phyloP scores from a whole-genome alignment of 306 rosid species.

The Canavalia ensiformis region DNA sequence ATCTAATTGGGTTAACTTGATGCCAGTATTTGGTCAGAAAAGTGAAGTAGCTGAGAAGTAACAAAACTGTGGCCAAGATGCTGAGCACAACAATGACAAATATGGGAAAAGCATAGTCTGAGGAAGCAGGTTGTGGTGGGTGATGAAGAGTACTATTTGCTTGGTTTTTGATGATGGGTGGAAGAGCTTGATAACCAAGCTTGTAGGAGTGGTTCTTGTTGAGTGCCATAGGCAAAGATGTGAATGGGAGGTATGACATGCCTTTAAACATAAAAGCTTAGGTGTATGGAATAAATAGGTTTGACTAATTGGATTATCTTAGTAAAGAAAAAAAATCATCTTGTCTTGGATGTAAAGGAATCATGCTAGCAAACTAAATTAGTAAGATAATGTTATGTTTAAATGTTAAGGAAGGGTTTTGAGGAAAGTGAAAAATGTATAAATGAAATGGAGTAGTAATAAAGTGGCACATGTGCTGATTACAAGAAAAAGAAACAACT shows the following conservation, averaged over 20 bases:
- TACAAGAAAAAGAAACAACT: conserved; percentile 37
- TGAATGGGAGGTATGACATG: conserved; percentile 36
- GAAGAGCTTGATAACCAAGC: conserved; percentile 55
- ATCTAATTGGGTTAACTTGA: conserved; percentile 56
- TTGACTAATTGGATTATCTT: conserved; percentile 29
- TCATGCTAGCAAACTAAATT: neutral
- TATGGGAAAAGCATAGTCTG: conserved; percentile 62
- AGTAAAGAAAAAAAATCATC: conserved; percentile 32
- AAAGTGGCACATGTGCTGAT: conserved; percentile 37
- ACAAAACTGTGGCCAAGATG: conserved; percentile 63
- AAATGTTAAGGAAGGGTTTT: neutral
- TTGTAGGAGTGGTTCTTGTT: conserved; percentile 48
- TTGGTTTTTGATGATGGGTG: conserved; percentile 50
- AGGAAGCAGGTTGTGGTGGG: conserved; percentile 49
- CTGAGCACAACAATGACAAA: conserved; percentile 60
- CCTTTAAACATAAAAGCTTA: conserved; percentile 14
- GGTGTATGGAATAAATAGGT: conserved; percentile 35
- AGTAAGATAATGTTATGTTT: neutral
- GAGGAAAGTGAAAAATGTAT: neutral
- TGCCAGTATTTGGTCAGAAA: conserved; percentile 61
- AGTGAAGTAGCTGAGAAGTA: conserved; percentile 62
- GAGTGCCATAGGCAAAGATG: conserved; percentile 56
- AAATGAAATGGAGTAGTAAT: conserved; percentile 24
- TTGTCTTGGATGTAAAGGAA: conserved; percentile 20
- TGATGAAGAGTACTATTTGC: conserved; percentile 14